Percentiles rank a stretch among this genome's conserved stretches.
Evolutionary conservation across 768 basidiomycete genomes (phyloP).

Genomic region (Cyathus striatus): DNA sequence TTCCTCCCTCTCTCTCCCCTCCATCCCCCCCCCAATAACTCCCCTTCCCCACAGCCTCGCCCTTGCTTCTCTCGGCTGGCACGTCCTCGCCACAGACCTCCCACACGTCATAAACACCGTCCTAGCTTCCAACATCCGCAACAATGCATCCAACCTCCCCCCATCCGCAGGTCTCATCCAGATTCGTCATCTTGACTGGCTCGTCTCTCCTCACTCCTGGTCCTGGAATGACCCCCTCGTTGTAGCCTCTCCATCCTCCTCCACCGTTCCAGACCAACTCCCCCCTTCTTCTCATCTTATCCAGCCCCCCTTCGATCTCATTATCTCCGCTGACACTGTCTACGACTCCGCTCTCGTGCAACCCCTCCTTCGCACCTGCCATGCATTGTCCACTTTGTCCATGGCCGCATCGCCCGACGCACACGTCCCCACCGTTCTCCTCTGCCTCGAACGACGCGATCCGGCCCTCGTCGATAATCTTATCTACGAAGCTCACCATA

Average conservation of each 20-base stretch:
- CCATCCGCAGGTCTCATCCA: constrained; percentile 44
- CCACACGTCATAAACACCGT: constrained; percentile 58
- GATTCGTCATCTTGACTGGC: constrained; percentile 71
- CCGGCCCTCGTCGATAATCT: constrained; percentile 55
- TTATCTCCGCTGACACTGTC: constrained; percentile 81
- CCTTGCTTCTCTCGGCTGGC: constrained; percentile 64
- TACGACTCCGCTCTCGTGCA: constrained; percentile 56
- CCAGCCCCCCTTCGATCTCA: constrained; percentile 64
- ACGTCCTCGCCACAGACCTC: constrained; percentile 75
- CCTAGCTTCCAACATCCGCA: constrained; percentile 54
- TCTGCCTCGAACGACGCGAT: constrained; percentile 78
- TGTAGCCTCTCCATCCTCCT: constrained; percentile 23
- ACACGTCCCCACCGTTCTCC: constrained; percentile 45
- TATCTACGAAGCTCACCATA: constrained; percentile 46
- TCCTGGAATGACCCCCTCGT: constrained; percentile 39
- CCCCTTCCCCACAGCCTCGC: constrained; percentile 41
- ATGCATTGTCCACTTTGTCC: constrained; percentile 41
- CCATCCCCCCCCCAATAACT: constrained; percentile 5
- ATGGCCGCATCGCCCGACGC: constrained; percentile 13
- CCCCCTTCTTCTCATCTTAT: too few species aligned
- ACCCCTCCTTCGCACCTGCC: constrained; percentile 69
- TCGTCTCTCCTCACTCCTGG: constrained; percentile 49
- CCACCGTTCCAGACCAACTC: constrained; percentile 8
- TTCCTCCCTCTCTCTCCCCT: constrained; percentile 9
- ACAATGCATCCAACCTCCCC: constrained; percentile 41